phyloP scores from a whole-genome alignment of 192 early-diverging fungal genomes.

The Gamsiella multidivaricata region DNA sequence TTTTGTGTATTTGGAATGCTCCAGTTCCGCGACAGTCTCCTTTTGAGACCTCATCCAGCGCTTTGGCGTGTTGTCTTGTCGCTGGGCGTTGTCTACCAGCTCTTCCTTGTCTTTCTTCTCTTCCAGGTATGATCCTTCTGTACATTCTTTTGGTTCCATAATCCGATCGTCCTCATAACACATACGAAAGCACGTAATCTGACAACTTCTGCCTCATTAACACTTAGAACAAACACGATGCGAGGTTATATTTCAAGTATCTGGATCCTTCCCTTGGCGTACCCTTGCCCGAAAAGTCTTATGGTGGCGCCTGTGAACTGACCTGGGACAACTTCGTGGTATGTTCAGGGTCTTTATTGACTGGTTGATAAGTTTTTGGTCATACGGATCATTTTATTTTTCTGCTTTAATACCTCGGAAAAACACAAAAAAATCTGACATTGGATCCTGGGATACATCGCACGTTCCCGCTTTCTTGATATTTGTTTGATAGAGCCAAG shows the following conservation, averaged over 20 bases:
- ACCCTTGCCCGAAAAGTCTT: slow-evolving; percentile 89
- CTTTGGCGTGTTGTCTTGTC: slow-evolving; percentile 92
- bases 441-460: too few species aligned
- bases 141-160: not conserved
- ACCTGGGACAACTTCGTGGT: slow-evolving; percentile 81
- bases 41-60: slow-evolving; percentile 92
- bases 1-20: slow-evolving; percentile 89
- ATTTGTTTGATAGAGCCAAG: slow-evolving; percentile 66
- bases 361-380: too few species aligned
- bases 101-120: slow-evolving; percentile 88
- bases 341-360: slow-evolving; percentile 19
- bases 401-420: not conserved
- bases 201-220: too few species aligned
- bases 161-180: not conserved
- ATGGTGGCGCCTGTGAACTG: slow-evolving; percentile 89
- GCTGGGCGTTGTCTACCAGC: slow-evolving; percentile 87
- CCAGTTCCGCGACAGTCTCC: slow-evolving; percentile 93
- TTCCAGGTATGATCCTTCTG: slow-evolving; percentile 80
- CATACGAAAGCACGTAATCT: not conserved
- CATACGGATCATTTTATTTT: slow-evolving; percentile 13
- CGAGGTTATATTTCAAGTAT: slow-evolving; percentile 80
- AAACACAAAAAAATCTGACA: not conserved
- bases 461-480: not conserved
- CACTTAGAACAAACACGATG: slow-evolving; percentile 84
- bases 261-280: slow-evolving; percentile 85